Conservation (phyloP, 2,329 filamentous ascomycete species). For the Ophiostoma ips region DNA sequence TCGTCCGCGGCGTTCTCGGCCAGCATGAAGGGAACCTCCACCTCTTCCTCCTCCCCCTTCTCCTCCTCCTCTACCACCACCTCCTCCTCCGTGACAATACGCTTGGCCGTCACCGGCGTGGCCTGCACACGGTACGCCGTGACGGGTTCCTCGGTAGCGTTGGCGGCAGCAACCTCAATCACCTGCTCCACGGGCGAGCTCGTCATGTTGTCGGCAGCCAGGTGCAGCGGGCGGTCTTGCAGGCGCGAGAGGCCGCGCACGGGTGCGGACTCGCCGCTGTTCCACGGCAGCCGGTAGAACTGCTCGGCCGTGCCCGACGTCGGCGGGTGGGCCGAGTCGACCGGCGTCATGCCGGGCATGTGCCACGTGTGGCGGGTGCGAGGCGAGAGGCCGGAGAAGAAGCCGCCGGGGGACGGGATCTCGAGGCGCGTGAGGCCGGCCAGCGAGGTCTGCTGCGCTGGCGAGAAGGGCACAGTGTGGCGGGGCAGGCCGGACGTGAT, state of each 20-base stretch:
- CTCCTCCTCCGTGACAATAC: constrained; percentile 14
- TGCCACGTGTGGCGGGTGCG: constrained; percentile 74
- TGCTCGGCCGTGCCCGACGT: constrained; percentile 84
- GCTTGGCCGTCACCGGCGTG: constrained; percentile 23
- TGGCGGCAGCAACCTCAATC: constrained; percentile 40
- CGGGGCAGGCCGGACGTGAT: constrained; percentile 28
- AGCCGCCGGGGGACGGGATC: constrained; percentile 81
- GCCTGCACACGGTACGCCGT: constrained; percentile 37
- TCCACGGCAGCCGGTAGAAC: constrained; percentile 81
- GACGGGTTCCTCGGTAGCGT: constrained; percentile 43
- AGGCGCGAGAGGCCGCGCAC: constrained; percentile 20
- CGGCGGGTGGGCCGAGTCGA: constrained; percentile 44
- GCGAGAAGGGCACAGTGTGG: constrained; percentile 23
- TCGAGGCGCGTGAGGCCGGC: constrained; percentile 69
- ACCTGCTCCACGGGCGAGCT: constrained; percentile 50
- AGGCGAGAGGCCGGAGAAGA: constrained; percentile 74
- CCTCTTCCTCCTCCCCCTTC: too few relatives aligned
- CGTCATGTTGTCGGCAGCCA: constrained; percentile 23
- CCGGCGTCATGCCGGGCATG: constrained; percentile 35
- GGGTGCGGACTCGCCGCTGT: constrained; percentile 20
- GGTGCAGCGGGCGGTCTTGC: constrained; percentile 23
- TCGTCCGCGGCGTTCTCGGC: too few relatives aligned
- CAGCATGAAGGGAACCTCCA: too few relatives aligned
- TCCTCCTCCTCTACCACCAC: constrained; percentile 9
- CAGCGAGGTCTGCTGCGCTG: constrained; percentile 43